Conservation (phyloP, 352 stramenopile genomes). For the Pythium volutum region DNA sequence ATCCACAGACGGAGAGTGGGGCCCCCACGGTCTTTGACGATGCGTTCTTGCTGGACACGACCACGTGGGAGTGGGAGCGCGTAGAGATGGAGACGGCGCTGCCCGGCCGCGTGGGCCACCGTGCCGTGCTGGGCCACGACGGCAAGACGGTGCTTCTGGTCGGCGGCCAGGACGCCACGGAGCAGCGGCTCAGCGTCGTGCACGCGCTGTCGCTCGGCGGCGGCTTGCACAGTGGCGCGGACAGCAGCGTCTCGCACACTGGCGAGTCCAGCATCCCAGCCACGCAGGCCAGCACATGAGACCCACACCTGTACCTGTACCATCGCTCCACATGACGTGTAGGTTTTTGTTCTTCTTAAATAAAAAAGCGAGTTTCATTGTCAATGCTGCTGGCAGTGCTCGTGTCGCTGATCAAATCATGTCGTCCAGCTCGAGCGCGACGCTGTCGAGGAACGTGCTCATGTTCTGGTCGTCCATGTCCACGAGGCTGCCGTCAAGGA, state of each 20-base stretch:
- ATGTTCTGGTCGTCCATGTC: slow-evolving; percentile 68
- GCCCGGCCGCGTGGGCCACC: slow-evolving; percentile 82
- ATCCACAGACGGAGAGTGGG: slow-evolving; percentile 67
- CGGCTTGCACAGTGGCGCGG: background rate
- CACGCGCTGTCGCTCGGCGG: slow-evolving; percentile 51
- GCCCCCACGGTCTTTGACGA: slow-evolving; percentile 80
- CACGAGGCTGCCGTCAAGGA: slow-evolving; percentile 6
- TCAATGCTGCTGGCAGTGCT: background rate
- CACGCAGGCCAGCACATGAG: slow-evolving; percentile 11
- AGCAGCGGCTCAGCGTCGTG: slow-evolving; percentile 82
- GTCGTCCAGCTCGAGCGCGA: slow-evolving; percentile 75
- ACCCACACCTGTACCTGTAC: background rate
- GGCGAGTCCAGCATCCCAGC: slow-evolving; percentile 13
- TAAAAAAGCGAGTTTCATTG: slow-evolving; percentile 1
- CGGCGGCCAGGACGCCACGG: slow-evolving; percentile 76
- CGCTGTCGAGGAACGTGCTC: slow-evolving; percentile 78
- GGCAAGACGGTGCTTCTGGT: slow-evolving; percentile 81
- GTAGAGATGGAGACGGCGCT: slow-evolving; percentile 12
- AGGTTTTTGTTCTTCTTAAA: too few species aligned
- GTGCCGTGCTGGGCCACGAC: slow-evolving; percentile 58
- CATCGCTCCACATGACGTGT: background rate
- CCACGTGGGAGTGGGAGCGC: slow-evolving; percentile 86
- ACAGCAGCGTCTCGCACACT: too few species aligned
- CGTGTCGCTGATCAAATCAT: slow-evolving; percentile 35
- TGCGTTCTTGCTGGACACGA: slow-evolving; percentile 88